These are phyloP conservation scores for Auricularia sp. DNA, from an alignment of 768 basidiomycete genomes.

Conservation along the genomic window DNA sequence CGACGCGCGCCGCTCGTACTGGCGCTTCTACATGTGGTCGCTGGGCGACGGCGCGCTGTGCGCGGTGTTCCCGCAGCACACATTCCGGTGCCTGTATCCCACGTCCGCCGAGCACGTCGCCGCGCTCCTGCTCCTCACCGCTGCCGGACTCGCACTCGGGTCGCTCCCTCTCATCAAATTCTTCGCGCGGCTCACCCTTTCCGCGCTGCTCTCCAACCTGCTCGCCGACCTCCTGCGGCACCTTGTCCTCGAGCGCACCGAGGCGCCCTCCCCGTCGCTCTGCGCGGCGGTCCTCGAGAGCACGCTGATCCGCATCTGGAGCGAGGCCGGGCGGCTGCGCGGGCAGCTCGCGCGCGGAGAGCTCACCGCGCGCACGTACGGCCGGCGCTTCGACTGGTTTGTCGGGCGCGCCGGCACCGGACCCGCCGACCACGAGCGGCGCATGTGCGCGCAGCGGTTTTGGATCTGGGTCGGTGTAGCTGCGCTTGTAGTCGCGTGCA, in stretches of 20 bases:
- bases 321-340: conserved; percentile 36
- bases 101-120: conserved; percentile 40
- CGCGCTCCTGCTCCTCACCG: conserved; percentile 12
- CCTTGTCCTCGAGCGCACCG: conserved; percentile 29
- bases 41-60: conserved; percentile 45
- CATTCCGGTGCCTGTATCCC: conserved; percentile 35
- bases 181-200: conserved; percentile 16
- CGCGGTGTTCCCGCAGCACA: conserved; percentile 35
- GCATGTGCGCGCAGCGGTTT: conserved; percentile 16
- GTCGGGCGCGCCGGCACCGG: conserved; percentile 28
- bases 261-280: conserved; percentile 18
- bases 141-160: conserved; percentile 9
- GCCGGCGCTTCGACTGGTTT: conserved; percentile 47
- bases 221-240: conserved; percentile 41
- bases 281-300: conserved; percentile 39
- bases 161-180: conserved; percentile 9
- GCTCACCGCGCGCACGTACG: conserved; percentile 20
- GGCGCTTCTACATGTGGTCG: conserved; percentile 49
- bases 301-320: conserved; percentile 38
- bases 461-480: not conserved
- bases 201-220: conserved; percentile 31
- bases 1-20: conserved; percentile 33
- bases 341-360: conserved; percentile 39
- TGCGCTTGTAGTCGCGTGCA: too few species aligned
- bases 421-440: conserved; percentile 34